Base-by-base conservation (phyloP, 2,329 filamentous ascomycete genomes). In the Verticillium alfalfae region DNA sequence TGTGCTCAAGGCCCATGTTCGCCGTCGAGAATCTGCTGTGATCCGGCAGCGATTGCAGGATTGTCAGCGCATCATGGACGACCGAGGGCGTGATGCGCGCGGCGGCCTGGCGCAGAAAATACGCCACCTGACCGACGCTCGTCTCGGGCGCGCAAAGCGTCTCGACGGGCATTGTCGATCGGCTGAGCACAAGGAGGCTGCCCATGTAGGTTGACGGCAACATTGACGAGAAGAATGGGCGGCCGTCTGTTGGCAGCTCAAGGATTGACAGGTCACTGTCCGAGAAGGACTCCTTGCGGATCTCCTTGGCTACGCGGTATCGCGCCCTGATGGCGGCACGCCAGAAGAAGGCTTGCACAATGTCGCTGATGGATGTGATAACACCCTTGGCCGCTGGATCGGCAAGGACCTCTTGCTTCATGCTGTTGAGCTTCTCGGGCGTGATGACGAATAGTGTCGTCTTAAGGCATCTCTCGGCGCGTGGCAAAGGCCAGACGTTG, bases 311-410 rank as follows among this genome's bases (percentile, higher is more conserved):
- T 1, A 75, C 73, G 1, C 69, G 71, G 49, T 73, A 72, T 13
- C 76, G 69, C 1, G 75, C 71, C 22, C 70, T 67, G 52, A 77
- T 70, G 0, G 73, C 68, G 0, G 70, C 68, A 0, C 74, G 71
- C 76, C 76, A 78, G 62, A 76, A 71, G 57, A 78, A 74, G 0
- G 76, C 76, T 62, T 77, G 73, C 2, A 77, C 65, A 9, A 77
- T 74, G 54, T 78, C 76, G 61, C 70, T 76, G 31, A 74, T 65
- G 0, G 75, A 76, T 0, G 69, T 38, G 26, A 57, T 63, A 7
- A 65, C 60, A 0, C 67, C 67, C 26, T 71, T 70, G 2, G 69
- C 65, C 15, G 67, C 64, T 0, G 66, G 64, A 41, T 72, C 69
- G 0, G 63, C 62, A 0, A 69, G 13, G 0, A 73, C 69, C 2